phyloP scores from a whole-genome alignment of 2,329 filamentous ascomycete genomes.

The Biscogniauxia mediterranea region DNA sequence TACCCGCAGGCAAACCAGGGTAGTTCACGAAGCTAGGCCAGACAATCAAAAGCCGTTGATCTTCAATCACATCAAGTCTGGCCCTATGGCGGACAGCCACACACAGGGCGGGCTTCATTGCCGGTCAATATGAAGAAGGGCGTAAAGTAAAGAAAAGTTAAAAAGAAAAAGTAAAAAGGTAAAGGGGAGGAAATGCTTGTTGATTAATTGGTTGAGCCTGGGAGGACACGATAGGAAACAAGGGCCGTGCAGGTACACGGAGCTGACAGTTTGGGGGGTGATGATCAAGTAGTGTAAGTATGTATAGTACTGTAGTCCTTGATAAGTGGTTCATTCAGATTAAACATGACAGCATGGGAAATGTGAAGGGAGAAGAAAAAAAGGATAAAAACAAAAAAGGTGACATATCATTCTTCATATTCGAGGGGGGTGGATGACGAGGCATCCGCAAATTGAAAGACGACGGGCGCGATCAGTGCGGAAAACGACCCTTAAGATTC shows the following conservation, averaged over 20 bases:
- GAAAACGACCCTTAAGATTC: not conserved
- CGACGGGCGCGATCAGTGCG: not conserved
- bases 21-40: not conserved
- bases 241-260: not conserved
- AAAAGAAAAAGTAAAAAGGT: too few relatives aligned
- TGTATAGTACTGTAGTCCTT: not conserved
- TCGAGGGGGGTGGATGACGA: not conserved
- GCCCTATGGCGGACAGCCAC: not conserved
- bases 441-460: not conserved
- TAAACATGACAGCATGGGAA: not conserved
- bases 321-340: not conserved
- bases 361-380: not conserved
- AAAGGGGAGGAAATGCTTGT: too few relatives aligned
- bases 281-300: too few relatives aligned
- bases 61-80: not conserved
- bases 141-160: not conserved
- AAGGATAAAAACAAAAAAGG: too few relatives aligned
- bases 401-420: not conserved
- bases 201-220: not conserved
- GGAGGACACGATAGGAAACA: not conserved
- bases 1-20: not conserved
- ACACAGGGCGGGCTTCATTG: not conserved
- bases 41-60: not conserved
- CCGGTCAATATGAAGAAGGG: not conserved
- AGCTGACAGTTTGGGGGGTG: not conserved